These are phyloP conservation scores for Mycena galopus DNA, from an alignment of 768 basidiomycete species.

Conservation along the genomic window DNA sequence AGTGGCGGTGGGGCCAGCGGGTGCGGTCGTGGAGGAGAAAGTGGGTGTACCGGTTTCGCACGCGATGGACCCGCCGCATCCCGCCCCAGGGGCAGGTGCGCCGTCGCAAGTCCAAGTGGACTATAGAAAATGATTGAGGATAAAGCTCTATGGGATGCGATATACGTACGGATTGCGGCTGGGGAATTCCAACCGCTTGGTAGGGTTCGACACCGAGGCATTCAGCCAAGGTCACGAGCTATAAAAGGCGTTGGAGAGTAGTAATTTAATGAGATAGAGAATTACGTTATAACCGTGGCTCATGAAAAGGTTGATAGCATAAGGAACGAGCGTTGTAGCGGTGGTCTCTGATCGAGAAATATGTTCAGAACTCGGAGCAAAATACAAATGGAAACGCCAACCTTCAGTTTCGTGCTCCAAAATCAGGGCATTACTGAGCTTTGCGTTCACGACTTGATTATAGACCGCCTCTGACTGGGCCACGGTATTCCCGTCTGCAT, in stretches of 20 bases:
- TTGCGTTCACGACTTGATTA: slow-evolving; percentile 30
- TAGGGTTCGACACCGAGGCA: not conserved
- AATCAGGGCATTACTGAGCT: slow-evolving; percentile 41
- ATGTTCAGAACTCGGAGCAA: not conserved
- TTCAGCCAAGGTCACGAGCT: not conserved
- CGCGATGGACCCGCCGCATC: not conserved
- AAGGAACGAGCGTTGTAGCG: not conserved
- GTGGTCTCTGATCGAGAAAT: not conserved
- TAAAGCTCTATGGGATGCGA: not conserved
- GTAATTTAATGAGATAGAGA: not conserved
- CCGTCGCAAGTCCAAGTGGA: not conserved
- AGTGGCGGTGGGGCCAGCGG: not conserved
- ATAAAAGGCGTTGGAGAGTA: not conserved
- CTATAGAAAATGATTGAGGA: not conserved
- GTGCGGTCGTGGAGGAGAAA: slow-evolving; percentile 25
- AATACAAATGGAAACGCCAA: not conserved
- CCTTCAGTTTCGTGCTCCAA: slow-evolving; percentile 41
- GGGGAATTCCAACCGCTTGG: not conserved
- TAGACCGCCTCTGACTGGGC: not conserved
- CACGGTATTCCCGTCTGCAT: not conserved
- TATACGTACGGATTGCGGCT: not conserved
- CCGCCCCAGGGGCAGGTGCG: not conserved
- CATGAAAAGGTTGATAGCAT: not conserved
- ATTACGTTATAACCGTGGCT: not conserved
- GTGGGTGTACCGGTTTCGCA: not conserved